Evolutionary conservation across 805 yeast species (phyloP).

Genomic region (Monosporozyma aquatica): DNA sequence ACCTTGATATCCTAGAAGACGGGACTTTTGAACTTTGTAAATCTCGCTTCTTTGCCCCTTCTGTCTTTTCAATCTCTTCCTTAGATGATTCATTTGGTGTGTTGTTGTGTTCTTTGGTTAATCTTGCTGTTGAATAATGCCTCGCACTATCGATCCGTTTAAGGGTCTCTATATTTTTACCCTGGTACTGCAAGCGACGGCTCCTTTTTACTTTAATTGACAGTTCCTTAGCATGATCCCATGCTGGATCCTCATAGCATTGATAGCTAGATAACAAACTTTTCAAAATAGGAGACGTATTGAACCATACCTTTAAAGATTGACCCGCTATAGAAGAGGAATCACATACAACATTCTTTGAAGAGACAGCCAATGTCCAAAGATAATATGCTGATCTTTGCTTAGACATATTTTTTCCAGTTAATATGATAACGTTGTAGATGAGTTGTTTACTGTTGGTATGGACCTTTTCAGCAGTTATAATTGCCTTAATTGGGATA

Average conservation of each 20-base stretch:
- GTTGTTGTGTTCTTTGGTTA: background rate
- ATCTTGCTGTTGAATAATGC: conserved; percentile 4
- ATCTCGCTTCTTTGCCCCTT: background rate
- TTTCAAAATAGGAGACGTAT: conserved; percentile 21
- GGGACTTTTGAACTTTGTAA: conserved; percentile 58
- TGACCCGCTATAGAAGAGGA: conserved; percentile 17
- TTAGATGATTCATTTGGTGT: background rate
- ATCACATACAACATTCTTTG: conserved; percentile 15
- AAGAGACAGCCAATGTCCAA: conserved; percentile 18
- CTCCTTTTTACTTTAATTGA: conserved; percentile 13
- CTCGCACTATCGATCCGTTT: conserved; percentile 3
- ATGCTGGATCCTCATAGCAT: conserved; percentile 26
- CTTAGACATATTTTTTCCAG: conserved; percentile 11
- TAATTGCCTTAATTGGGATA: too few relatives aligned
- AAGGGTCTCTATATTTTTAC: too few relatives aligned
- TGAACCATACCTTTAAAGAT: conserved; percentile 19
- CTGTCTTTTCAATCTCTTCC: conserved; percentile 4
- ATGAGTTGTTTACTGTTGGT: too few relatives aligned
- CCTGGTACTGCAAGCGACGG: too few relatives aligned
- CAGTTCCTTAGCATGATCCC: conserved; percentile 24
- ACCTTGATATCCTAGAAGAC: conserved; percentile 71
- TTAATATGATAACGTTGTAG: too few relatives aligned
- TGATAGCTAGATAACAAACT: conserved; percentile 18
- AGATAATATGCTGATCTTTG: conserved; percentile 18
- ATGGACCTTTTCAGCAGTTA: too few relatives aligned